phyloP scores from a whole-genome alignment of 208 protist species.

The Blastocrithidia nonstop region DNA sequence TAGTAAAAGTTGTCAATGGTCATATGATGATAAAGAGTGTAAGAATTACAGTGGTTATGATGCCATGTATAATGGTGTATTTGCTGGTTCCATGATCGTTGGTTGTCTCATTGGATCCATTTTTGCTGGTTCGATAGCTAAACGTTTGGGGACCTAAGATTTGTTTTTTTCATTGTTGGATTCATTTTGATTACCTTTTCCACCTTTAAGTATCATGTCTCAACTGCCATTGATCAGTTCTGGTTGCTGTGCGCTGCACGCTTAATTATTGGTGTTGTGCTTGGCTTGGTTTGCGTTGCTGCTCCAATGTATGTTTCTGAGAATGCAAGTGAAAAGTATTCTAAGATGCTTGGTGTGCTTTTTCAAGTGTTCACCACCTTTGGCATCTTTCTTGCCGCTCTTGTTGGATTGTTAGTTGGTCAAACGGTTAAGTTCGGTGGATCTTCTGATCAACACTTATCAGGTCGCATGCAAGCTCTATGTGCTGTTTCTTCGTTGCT shows the following conservation, averaged over 20 bases:
- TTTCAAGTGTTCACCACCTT: conserved; percentile 76
- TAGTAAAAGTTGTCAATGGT: conserved; percentile 32
- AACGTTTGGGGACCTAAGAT: conserved; percentile 23
- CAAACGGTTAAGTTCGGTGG: conserved; percentile 19
- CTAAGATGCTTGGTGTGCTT: conserved; percentile 35
- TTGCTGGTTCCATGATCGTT: conserved; percentile 72
- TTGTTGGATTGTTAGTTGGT: conserved; percentile 34
- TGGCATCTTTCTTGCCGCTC: conserved; percentile 59
- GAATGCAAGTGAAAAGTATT: conserved; percentile 38
- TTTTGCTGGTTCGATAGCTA: conserved; percentile 27
- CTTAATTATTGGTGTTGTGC: conserved; percentile 47
- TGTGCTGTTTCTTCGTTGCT: conserved; percentile 42
- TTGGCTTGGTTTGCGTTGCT: conserved; percentile 40
- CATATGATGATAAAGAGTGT: conserved; percentile 22
- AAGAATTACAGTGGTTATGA: conserved; percentile 36
- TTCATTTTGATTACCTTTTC: conserved; percentile 27
- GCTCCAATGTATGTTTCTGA: conserved; percentile 61
- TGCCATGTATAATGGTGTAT: conserved; percentile 49
- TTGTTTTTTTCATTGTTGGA: conserved; percentile 46
- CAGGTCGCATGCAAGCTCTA: conserved; percentile 46
- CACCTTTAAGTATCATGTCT: conserved; percentile 48
- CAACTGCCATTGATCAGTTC: conserved; percentile 30
- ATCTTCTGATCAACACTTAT: conserved; percentile 19
- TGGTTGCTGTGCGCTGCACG: conserved; percentile 50
- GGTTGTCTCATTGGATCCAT: conserved; percentile 64